Conservation (phyloP, 805 yeast genomes). For the Hermanozyma aechmeae region DNA sequence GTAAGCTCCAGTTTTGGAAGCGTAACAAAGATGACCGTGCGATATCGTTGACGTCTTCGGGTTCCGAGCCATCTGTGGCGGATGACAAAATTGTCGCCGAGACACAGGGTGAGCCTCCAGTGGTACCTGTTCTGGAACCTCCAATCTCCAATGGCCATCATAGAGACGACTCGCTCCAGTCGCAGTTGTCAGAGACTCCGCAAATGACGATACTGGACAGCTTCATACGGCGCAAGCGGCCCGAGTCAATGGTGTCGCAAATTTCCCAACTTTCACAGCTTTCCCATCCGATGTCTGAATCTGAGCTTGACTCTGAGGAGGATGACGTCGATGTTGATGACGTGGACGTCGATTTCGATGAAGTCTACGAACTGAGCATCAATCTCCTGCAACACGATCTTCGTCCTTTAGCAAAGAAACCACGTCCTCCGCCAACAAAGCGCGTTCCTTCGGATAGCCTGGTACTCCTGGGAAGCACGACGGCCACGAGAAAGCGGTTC, state of each 20-base stretch:
- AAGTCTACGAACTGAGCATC: slow-evolving; percentile 27
- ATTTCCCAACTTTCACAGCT: slow-evolving; percentile 31
- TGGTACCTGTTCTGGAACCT: no score
- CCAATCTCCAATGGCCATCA: neutral
- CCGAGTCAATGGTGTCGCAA: slow-evolving; percentile 33
- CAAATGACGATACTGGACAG: slow-evolving; percentile 2
- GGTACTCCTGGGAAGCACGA: slow-evolving; percentile 7
- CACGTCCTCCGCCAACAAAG: slow-evolving; percentile 1
- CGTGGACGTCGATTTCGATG: slow-evolving; percentile 25
- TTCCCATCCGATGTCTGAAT: slow-evolving; percentile 33
- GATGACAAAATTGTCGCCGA: no score
- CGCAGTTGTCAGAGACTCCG: slow-evolving; percentile 1
- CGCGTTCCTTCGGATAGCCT: slow-evolving; percentile 1
- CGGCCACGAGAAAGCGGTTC: slow-evolving; percentile 17
- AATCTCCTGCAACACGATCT: slow-evolving; percentile 23
- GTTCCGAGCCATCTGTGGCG: neutral
- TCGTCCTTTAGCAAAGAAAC: neutral
- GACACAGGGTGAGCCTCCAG: no score
- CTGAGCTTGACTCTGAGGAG: slow-evolving; percentile 29
- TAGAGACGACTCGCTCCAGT: neutral
- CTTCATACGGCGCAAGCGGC: slow-evolving; percentile 12
- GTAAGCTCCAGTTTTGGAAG: slow-evolving; percentile 33
- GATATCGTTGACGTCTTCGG: slow-evolving; percentile 1
- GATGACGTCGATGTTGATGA: slow-evolving; percentile 32
- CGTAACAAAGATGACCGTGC: slow-evolving; percentile 4